Evolutionary conservation across 805 yeast species (phyloP), one percentile per base, ranked within the genome.

Genomic region (Schizosaccharomyces osmophilus): DNA sequence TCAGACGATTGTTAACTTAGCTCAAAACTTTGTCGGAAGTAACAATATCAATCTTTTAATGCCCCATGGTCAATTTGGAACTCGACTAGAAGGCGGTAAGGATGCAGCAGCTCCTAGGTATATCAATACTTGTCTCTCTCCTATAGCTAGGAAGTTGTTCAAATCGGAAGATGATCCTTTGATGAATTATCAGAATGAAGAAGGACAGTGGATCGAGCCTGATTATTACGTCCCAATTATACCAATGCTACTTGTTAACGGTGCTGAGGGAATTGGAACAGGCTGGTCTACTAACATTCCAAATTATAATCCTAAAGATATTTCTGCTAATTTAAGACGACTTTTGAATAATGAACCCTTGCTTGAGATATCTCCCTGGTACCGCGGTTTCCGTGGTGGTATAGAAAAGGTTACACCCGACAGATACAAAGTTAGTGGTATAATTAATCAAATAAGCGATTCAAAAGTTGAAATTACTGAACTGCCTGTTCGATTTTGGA

Each of bases 51-150:
- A 93, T 70, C 68, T 87, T 61, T 74, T 93, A 67, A 78, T 81
- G 69, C 98, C 98, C 59, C 85, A 84, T 70, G 98, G 98, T 77
- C 83, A 87, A 42, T 93, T 93, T 70, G 98, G 98, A 78, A 83
- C 96, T 0, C 82, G 98, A 73, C 89, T 93, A 31, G 78, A 87
- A 31, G 98, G 98, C 72, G 98, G 98, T 75, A 93, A 93, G 71
- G 98, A 93, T 75, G 93, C 89, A 17, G 85, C 97, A n/a, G 97
- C 97, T 32, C 83, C 96, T 58, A 89, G 98, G 79, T 93, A 93
- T 75, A 89, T 93, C 70, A 86, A 79, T 71, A 93, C 98, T 0
- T 88, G 86, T 68, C 74, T 93, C 65, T 81, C 80, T 62, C 81
- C 83, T 42, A 76, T 93, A 60, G 85, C 97, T 0, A 76, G 85